Evolutionary conservation across 1,284 basidiomycete genomes (phyloP), one percentile per base, ranked within the genome.

Genomic region (Naganishia liquefaciens): DNA sequence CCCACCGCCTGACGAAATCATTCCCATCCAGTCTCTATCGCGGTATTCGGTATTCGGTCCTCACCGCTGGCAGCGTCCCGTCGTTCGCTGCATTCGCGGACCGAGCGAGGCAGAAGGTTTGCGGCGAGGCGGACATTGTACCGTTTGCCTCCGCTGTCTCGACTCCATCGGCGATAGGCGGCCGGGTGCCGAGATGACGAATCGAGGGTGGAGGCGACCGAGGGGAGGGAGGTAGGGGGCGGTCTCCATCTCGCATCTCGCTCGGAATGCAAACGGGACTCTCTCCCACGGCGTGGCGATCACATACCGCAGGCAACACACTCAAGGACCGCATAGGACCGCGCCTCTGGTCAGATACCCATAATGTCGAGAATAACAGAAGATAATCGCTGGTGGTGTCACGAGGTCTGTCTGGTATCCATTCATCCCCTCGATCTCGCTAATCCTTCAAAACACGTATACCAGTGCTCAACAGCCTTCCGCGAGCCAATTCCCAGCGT

Each of bases 401-500:
- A 60, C 46, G 57, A 37, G 33, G 33, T 37, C 33, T 10, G 33
- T 37, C 33, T 3, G 21, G 46, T 49, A 40, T 25, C 17, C 27
- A 1, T 23, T 23, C 46, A 0, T 39, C 33, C 54, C 25, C 27
- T 17, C 55, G 7, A 30, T 21, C 10, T 27, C 13, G 23, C 21
- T 28, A 0, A 21, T 17, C 11, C 30, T 5, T 33, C 27, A 6
- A 27, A 25, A 15, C 6, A 49, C 19, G 28, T 25, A 23, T 7
- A n/a, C n/a, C 21, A 62, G 51, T 62, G 60, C 60, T 52, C 60
- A 3, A 44, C 60, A 27, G 49, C 60, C 19, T 62, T 62, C 50
- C 51, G 11, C 27, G 44, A 62, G 11, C 64, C 64, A 21, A 49
- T 66, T 44, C 54, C 37, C n/a, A 61, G 46, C 15, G 49, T 37